Percentiles rank a stretch among this genome's conserved stretches.
Conservation (phyloP, 2,329 filamentous ascomycete genomes). For the Dactylonectria estremocensis region DNA sequence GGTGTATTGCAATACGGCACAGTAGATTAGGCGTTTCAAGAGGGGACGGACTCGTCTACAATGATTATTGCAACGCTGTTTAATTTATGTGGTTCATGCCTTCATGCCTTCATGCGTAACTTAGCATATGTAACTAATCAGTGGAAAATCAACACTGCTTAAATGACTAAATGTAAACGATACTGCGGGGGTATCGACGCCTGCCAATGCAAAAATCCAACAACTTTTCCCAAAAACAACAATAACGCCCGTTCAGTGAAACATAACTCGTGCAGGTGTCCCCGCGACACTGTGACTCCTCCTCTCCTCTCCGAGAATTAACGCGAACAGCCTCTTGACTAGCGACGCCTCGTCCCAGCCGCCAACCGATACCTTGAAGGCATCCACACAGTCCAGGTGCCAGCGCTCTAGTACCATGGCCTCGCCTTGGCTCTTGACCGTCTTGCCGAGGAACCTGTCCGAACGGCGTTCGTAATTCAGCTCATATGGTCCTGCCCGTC, state of each 20-base stretch:
- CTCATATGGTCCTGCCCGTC: conserved; percentile 58
- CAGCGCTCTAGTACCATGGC: conserved; percentile 66
- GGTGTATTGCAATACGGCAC: conserved; percentile 50
- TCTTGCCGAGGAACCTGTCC: conserved; percentile 62
- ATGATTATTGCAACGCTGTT: conserved; percentile 37
- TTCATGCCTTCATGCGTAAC: not conserved
- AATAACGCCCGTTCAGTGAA: conserved; percentile 47
- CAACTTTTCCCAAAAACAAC: conserved; percentile 28
- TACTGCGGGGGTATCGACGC: conserved; percentile 46
- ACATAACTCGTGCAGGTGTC: conserved; percentile 47
- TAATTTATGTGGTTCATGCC: conserved; percentile 24
- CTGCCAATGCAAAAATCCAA: conserved; percentile 40
- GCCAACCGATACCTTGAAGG: conserved; percentile 64
- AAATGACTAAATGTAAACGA: conserved; percentile 31
- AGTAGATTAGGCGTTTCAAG: conserved; percentile 52
- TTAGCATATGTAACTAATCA: not conserved
- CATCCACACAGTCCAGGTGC: conserved; percentile 72
- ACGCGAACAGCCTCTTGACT: conserved; percentile 67
- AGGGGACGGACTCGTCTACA: conserved; percentile 47
- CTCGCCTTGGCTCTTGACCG: conserved; percentile 63
- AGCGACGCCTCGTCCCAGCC: conserved; percentile 66
- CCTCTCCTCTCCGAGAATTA: conserved; percentile 66
- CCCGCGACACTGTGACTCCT: conserved; percentile 39
- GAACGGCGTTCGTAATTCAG: conserved; percentile 48
- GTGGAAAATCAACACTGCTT: conserved; percentile 26